phyloP scores from a whole-genome alignment of 768 basidiomycete species.

The Plicaturopsis crispa region DNA sequence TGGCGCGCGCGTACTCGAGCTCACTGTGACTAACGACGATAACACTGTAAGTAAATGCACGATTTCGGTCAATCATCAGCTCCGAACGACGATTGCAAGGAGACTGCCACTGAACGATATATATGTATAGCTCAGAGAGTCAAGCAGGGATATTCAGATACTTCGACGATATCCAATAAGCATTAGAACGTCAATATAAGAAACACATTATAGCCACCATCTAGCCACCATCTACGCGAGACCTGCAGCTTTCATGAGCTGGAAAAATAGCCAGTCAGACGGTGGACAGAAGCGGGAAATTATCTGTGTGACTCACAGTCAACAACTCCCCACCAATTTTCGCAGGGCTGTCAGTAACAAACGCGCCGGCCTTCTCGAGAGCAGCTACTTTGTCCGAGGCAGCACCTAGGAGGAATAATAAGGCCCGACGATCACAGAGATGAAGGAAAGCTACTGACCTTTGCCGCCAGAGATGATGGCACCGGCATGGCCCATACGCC shows the following conservation, averaged over 20 bases:
- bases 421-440: background rate
- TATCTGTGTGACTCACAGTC: constrained; percentile 72
- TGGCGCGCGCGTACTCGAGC: no score
- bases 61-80: no score
- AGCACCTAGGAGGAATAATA: constrained; percentile 46
- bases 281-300: constrained; percentile 8
- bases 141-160: background rate
- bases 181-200: background rate
- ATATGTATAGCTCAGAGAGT: constrained; percentile 8
- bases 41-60: no score
- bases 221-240: constrained; percentile 35
- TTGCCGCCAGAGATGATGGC: constrained; percentile 98
- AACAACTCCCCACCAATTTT: constrained; percentile 89
- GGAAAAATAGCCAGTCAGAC: constrained; percentile 7
- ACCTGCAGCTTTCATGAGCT: constrained; percentile 79
- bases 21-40: no score
- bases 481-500: constrained; percentile 98
- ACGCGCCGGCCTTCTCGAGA: constrained; percentile 83
- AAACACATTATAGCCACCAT: background rate
- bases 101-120: no score
- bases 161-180: constrained; percentile 6
- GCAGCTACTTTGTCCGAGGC: constrained; percentile 92
- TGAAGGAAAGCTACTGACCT: constrained; percentile 38
- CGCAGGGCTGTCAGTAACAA: constrained; percentile 93
- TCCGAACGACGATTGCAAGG: no score